These are phyloP conservation scores for Amauroascus niger DNA, from an alignment of 2,329 filamentous ascomycete species.

Conservation along the genomic window DNA sequence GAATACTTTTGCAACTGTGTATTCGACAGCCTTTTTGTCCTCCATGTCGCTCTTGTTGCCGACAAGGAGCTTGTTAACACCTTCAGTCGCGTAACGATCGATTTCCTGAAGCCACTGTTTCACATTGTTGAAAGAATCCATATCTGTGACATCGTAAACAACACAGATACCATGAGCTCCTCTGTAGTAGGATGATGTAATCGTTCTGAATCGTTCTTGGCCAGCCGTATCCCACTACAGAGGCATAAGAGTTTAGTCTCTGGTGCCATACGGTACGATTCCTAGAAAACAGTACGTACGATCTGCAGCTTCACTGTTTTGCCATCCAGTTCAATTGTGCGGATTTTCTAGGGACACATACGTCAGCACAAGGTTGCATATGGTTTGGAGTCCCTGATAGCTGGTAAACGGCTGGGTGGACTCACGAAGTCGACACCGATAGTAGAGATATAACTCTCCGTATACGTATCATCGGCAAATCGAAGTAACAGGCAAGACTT, in stretches of 20 bases:
- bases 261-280: neutral
- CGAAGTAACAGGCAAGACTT: conserved; percentile 97
- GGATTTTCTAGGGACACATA: conserved; percentile 68
- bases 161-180: conserved; percentile 98
- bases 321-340: conserved; percentile 97
- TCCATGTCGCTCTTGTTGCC: conserved; percentile 99
- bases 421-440: conserved; percentile 98
- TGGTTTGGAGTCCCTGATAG: neutral
- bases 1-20: conserved; percentile 97
- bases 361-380: conserved; percentile 8
- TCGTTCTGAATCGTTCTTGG: conserved; percentile 98
- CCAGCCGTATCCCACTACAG: conserved; percentile 94
- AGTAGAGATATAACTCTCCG: conserved; percentile 98
- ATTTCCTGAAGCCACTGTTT: conserved; percentile 99
- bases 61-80: conserved; percentile 97
- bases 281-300: conserved; percentile 49
- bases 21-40: conserved; percentile 99
- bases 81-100: conserved; percentile 96
- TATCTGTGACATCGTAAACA: conserved; percentile 99
- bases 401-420: conserved; percentile 21
- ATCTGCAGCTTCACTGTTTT: conserved; percentile 99
- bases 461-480: conserved; percentile 98
- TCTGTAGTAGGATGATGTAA: conserved; percentile 98
- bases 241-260: neutral
- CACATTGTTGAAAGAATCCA: conserved; percentile 99